Percentiles rank a stretch among this genome's conserved stretches.
These are phyloP conservation scores for Stagonosporopsis cucurbitacearum DNA, from an alignment of 2,329 filamentous ascomycete genomes.

Conservation along the genomic window DNA sequence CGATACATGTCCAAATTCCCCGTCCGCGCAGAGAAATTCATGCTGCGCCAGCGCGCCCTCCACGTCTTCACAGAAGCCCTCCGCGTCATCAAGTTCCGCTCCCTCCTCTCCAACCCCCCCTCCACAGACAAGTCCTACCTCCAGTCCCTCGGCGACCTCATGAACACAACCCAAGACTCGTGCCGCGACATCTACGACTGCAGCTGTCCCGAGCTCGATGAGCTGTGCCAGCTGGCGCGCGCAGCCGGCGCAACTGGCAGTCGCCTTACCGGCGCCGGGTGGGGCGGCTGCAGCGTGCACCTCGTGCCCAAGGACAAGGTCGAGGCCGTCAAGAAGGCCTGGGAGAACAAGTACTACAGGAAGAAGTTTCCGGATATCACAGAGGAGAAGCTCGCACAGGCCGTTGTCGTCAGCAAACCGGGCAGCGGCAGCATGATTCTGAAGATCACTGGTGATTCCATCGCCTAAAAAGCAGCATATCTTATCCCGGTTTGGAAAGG, in stretches of 20 bases:
- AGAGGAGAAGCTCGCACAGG: slow-evolving; percentile 75
- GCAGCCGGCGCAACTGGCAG: slow-evolving; percentile 83
- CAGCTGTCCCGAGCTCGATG: slow-evolving; percentile 89
- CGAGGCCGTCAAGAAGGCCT: slow-evolving; percentile 74
- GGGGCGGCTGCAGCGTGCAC: slow-evolving; percentile 96
- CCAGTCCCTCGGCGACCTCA: slow-evolving; percentile 74
- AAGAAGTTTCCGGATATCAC: slow-evolving; percentile 72
- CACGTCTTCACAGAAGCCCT: slow-evolving; percentile 92
- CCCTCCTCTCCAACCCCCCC: slow-evolving; percentile 65
- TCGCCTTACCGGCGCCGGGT: slow-evolving; percentile 88
- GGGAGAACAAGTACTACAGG: slow-evolving; percentile 82
- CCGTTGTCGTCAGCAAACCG: slow-evolving; percentile 88
- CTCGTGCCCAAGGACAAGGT: slow-evolving; percentile 86
- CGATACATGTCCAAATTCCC: slow-evolving; percentile 88
- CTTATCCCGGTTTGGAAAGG: background rate
- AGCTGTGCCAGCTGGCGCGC: slow-evolving; percentile 80
- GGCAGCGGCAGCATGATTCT: slow-evolving; percentile 67
- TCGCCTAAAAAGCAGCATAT: slow-evolving; percentile 28
- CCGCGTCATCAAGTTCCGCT: slow-evolving; percentile 83
- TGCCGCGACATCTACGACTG: slow-evolving; percentile 90
- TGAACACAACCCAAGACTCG: slow-evolving; percentile 89
- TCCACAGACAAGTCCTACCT: slow-evolving; percentile 69
- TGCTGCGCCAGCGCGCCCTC: slow-evolving; percentile 82
- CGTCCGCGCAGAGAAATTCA: slow-evolving; percentile 85
- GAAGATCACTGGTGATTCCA: slow-evolving; percentile 41